Evolutionary conservation across 2,329 filamentous ascomycete genomes (phyloP).

Genomic region (Didymella lethalis): DNA sequence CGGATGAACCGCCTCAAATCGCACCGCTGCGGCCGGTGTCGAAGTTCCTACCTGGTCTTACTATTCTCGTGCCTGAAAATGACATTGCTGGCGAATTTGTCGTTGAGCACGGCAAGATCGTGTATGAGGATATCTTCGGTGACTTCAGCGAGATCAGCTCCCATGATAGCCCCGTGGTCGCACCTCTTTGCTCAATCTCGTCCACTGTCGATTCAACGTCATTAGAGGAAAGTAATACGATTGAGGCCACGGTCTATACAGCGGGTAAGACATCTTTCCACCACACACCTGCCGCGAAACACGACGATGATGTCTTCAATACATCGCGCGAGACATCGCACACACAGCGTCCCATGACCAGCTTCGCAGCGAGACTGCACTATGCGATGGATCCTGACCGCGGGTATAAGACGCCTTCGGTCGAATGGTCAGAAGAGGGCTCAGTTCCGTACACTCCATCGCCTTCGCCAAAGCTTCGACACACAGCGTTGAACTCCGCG

Average conservation of each 20-base stretch:
- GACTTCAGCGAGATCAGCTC: not conserved
- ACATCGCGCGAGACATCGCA: not conserved
- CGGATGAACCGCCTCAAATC: not conserved
- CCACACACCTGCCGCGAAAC: not conserved
- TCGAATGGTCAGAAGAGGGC: not conserved
- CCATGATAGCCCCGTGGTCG: not conserved
- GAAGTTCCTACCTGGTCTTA: slow-evolving; percentile 3
- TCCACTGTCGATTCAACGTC: not conserved
- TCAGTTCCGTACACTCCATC: not conserved
- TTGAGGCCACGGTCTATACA: not conserved
- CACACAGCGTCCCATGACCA: not conserved
- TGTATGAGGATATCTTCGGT: not conserved
- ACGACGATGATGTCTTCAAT: slow-evolving; percentile 11
- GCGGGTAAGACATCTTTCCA: slow-evolving; percentile 4
- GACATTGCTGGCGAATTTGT: not conserved
- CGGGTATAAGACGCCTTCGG: not conserved
- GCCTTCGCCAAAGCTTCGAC: slow-evolving; percentile 10
- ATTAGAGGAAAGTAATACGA: not conserved
- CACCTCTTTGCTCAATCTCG: not conserved
- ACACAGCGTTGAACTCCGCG: not conserved
- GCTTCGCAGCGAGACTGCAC: not conserved
- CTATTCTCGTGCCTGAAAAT: slow-evolving; percentile 1
- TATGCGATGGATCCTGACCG: not conserved
- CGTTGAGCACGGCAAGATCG: not conserved
- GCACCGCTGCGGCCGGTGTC: not conserved